Conservation (phyloP, 768 basidiomycete species). For the Hirschioporus abietinus region DNA sequence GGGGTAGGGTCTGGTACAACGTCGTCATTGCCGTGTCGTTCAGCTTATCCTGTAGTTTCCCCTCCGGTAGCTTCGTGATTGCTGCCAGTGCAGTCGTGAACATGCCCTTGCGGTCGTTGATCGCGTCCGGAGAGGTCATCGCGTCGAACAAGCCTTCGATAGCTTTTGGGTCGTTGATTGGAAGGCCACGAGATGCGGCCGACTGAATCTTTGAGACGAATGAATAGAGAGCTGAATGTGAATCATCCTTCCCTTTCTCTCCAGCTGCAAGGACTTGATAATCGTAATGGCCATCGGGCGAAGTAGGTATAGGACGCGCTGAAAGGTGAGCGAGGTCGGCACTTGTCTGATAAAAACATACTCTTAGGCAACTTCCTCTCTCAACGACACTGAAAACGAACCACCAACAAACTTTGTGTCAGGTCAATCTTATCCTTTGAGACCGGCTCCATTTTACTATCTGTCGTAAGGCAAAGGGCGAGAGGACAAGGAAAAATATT, state of each 20-base stretch:
- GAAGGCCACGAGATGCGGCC: slow-evolving; percentile 11
- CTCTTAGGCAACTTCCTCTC: not conserved
- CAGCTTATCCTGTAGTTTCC: slow-evolving; percentile 21
- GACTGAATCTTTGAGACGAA: slow-evolving; percentile 16
- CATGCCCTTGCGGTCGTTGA: slow-evolving; percentile 35
- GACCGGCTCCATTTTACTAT: not conserved
- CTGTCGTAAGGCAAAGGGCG: not conserved
- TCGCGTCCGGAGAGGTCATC: slow-evolving; percentile 19
- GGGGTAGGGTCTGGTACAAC: slow-evolving; percentile 26
- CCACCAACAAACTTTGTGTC: slow-evolving; percentile 2
- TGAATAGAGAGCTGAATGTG: slow-evolving; percentile 32
- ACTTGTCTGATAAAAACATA: slow-evolving; percentile 8
- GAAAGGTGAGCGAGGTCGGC: slow-evolving; percentile 33
- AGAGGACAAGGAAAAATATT: not conserved
- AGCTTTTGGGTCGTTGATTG: slow-evolving; percentile 14
- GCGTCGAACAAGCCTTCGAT: slow-evolving; percentile 13
- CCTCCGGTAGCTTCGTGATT: slow-evolving; percentile 8
- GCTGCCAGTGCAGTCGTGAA: slow-evolving; percentile 19
- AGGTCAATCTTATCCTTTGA: not conserved
- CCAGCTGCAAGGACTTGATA: slow-evolving; percentile 25
- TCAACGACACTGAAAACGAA: not conserved
- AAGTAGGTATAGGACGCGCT: slow-evolving; percentile 30
- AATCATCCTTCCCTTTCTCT: slow-evolving; percentile 19
- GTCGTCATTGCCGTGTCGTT: slow-evolving; percentile 14
- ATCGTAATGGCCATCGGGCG: slow-evolving; percentile 42